Percentiles rank a stretch among this genome's conserved stretches.
Conservation (phyloP, 371 early-diverging fungal species). For the Mucor saturninus region DNA sequence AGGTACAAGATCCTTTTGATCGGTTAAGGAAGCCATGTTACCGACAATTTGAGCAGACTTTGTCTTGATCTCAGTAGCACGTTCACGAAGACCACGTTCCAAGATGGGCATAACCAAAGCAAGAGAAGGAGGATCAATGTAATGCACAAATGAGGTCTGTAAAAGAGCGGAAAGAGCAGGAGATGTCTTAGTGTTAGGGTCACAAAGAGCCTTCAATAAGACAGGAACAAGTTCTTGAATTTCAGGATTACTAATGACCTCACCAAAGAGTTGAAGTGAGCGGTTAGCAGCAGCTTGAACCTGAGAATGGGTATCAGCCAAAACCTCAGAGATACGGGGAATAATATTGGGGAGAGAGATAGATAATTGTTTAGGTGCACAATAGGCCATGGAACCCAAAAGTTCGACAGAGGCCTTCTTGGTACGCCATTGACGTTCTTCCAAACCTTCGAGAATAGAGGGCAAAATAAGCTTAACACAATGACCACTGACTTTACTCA, state of each 20-base stretch:
- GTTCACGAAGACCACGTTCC: constrained; percentile 89
- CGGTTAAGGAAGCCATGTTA: constrained; percentile 93
- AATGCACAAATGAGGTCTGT: constrained; percentile 95
- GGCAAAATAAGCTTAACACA: constrained; percentile 96
- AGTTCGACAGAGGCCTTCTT: constrained; percentile 96
- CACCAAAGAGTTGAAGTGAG: constrained; percentile 88
- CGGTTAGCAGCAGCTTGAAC: constrained; percentile 90
- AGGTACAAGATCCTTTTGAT: constrained; percentile 87
- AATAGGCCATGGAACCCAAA: constrained; percentile 94
- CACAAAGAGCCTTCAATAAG: constrained; percentile 86
- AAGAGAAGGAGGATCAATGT: constrained; percentile 95
- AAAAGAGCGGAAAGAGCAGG: constrained; percentile 84
- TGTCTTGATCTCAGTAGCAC: constrained; percentile 90
- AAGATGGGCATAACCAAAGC: constrained; percentile 95
- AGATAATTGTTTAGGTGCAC: constrained; percentile 95
- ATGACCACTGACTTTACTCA: constrained; percentile 95
- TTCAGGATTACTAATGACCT: constrained; percentile 97
- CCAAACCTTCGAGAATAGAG: constrained; percentile 82
- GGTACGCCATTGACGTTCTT: constrained; percentile 93
- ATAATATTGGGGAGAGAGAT: constrained; percentile 90
- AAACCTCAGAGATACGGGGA: constrained; percentile 88
- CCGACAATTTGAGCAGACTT: constrained; percentile 97
- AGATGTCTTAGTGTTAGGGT: constrained; percentile 87
- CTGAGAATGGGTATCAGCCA: constrained; percentile 92
- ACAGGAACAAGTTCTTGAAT: constrained; percentile 90